Evolutionary conservation across 352 stramenopile genomes (phyloP).

Genomic region (Phytopythium boreale): DNA sequence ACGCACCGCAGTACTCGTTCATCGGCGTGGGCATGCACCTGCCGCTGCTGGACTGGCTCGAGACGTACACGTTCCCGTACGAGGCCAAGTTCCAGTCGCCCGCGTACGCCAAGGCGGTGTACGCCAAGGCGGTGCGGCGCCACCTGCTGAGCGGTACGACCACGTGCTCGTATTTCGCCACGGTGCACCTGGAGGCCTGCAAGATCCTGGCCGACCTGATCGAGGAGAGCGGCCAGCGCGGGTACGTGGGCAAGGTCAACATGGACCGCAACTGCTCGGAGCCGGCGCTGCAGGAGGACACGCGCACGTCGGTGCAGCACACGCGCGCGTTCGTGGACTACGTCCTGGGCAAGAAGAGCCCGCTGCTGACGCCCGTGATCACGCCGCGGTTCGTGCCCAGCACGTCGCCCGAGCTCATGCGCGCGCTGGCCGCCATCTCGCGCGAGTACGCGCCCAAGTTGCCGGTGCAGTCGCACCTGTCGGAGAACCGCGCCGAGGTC

Average conservation of each 20-base stretch:
- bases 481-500: slow-evolving; percentile 89
- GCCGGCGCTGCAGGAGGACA: slow-evolving; percentile 83
- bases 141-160: slow-evolving; percentile 91
- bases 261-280: slow-evolving; percentile 92
- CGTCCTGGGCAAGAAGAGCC: slow-evolving; percentile 64
- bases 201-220: slow-evolving; percentile 91
- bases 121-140: slow-evolving; percentile 83
- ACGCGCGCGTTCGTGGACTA: slow-evolving; percentile 89
- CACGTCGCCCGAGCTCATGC: slow-evolving; percentile 84
- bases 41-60: slow-evolving; percentile 91
- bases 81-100: slow-evolving; percentile 78
- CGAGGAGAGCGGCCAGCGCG: slow-evolving; percentile 82
- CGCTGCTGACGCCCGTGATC: slow-evolving; percentile 86
- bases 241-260: slow-evolving; percentile 93
- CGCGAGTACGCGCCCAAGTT: slow-evolving; percentile 65
- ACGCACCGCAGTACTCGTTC: slow-evolving; percentile 94
- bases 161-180: slow-evolving; percentile 94
- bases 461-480: slow-evolving; percentile 91
- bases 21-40: slow-evolving; percentile 93
- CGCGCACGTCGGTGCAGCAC: slow-evolving; percentile 73
- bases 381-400: slow-evolving; percentile 93
- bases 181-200: slow-evolving; percentile 87
- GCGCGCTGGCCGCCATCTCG: slow-evolving; percentile 74
- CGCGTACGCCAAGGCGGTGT: slow-evolving; percentile 75
- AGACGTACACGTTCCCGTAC: slow-evolving; percentile 94